Evolutionary conservation across 768 basidiomycete species (phyloP).

Genomic region (Psilocybe subaeruginosa): DNA sequence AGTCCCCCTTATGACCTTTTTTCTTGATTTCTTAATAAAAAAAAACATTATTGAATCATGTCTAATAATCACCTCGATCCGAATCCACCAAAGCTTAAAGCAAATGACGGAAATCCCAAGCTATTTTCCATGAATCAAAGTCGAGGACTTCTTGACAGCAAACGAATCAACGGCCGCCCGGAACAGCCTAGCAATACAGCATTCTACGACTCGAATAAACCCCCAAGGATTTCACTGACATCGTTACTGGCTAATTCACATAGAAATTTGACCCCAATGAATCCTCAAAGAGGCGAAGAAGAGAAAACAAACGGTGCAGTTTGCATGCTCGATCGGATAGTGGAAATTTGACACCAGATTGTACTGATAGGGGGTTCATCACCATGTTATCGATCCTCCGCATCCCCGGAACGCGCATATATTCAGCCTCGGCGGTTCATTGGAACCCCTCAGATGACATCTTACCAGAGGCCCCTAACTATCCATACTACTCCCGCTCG

Average conservation of each 20-base stretch:
- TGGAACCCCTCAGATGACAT: neutral
- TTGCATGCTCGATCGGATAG: neutral
- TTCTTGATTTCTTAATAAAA: neutral
- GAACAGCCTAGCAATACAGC: neutral
- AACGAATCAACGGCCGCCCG: neutral
- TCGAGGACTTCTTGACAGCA: slow-evolving; percentile 5
- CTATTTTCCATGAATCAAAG: slow-evolving; percentile 5
- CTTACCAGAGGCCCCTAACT: neutral
- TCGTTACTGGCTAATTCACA: slow-evolving; percentile 11
- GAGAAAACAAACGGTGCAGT: slow-evolving; percentile 1
- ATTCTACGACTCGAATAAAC: neutral
- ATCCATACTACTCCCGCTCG: too few species aligned
- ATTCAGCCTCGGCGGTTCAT: slow-evolving; percentile 15
- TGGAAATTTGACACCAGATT: neutral
- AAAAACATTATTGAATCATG: slow-evolving; percentile 9
- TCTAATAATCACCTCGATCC: neutral
- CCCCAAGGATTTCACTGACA: slow-evolving; percentile 12
- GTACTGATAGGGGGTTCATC: slow-evolving; percentile 15
- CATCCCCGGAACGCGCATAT: slow-evolving; percentile 27
- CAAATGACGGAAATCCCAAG: neutral
- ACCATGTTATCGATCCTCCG: slow-evolving; percentile 6
- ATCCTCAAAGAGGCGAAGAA: neutral
- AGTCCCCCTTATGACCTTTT: neutral
- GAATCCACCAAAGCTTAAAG: neutral
- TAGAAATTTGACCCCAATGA: slow-evolving; percentile 12